phyloP scores from a whole-genome alignment of 225 moss, liverwort and hornwort species.

The Takakia lepidozioides region DNA sequence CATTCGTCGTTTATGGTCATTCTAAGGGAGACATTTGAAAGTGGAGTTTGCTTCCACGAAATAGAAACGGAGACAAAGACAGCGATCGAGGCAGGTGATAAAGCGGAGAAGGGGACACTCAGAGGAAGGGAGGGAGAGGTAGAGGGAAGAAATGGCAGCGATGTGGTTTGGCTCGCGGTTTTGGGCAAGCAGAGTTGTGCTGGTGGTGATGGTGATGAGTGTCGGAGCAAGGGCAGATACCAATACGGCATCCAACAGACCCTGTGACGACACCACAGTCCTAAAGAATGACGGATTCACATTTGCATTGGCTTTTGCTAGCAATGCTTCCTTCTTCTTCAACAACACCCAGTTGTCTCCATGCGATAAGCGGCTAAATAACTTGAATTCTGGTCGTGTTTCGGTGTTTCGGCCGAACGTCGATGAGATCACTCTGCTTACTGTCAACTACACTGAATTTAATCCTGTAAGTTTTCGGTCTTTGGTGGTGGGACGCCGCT shows the following conservation, averaged over 20 bases:
- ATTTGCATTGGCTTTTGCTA: slow-evolving; percentile 34
- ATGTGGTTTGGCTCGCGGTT: too few relatives aligned
- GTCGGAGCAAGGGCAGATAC: slow-evolving; percentile 12
- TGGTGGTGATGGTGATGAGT: slow-evolving; percentile 3
- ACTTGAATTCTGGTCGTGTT: slow-evolving; percentile 10
- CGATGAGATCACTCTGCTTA: slow-evolving; percentile 45
- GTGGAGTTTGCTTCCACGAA: too few relatives aligned
- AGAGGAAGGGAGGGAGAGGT: too few relatives aligned
- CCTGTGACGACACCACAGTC: slow-evolving; percentile 57
- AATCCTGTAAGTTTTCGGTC: slow-evolving; percentile 34
- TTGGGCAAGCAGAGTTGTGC: too few relatives aligned
- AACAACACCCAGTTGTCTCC: slow-evolving; percentile 71
- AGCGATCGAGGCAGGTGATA: too few relatives aligned
- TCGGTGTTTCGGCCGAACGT: slow-evolving; percentile 47
- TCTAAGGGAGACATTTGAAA: too few relatives aligned
- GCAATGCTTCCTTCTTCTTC: slow-evolving; percentile 37
- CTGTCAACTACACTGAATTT: slow-evolving; percentile 36
- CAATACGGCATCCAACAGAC: slow-evolving; percentile 39
- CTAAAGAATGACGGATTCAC: slow-evolving; percentile 56
- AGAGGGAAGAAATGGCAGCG: too few relatives aligned
- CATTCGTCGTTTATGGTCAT: too few relatives aligned
- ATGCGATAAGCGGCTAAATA: slow-evolving; percentile 43
- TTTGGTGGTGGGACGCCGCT: too few relatives aligned
- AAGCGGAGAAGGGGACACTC: too few relatives aligned
- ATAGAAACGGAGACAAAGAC: too few relatives aligned